These are phyloP conservation scores for Carnegiea gigantea DNA, from an alignment of 179 eudicot species.

Conservation along the genomic window DNA sequence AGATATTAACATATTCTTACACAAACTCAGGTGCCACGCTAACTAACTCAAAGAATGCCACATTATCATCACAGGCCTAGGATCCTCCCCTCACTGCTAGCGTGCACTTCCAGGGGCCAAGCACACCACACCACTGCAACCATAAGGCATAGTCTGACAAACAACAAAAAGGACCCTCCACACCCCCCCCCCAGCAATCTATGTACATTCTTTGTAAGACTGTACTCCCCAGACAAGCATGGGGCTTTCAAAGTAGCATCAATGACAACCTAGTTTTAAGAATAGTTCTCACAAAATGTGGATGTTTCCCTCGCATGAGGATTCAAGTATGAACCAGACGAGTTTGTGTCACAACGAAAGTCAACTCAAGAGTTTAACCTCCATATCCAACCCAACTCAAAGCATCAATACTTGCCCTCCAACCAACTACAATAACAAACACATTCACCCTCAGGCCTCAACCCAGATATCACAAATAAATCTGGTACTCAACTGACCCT, in stretches of 20 bases:
- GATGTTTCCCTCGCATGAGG: neutral
- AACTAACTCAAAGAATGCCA: no score
- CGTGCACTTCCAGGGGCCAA: no score
- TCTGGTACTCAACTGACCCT: neutral
- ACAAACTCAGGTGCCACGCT: no score
- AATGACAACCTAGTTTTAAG: neutral
- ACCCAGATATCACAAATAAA: neutral
- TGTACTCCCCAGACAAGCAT: no score
- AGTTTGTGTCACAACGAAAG: neutral
- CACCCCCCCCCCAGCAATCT: no score
- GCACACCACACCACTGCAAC: no score
- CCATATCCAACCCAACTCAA: constrained; percentile 1
- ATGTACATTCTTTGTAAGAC: no score
- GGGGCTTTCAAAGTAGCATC: neutral
- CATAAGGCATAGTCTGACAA: no score
- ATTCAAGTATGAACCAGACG: neutral
- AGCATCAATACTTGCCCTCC: constrained; percentile 2
- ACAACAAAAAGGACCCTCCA: neutral
- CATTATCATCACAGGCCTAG: no score
- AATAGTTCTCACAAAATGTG: neutral
- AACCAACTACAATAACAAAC: constrained; percentile 7
- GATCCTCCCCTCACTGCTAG: no score
- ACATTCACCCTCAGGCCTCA: neutral
- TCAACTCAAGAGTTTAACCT: neutral
- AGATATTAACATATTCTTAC: no score